phyloP scores from a whole-genome alignment of 2,329 filamentous ascomycete genomes.

The Coleophoma cylindrospora region DNA sequence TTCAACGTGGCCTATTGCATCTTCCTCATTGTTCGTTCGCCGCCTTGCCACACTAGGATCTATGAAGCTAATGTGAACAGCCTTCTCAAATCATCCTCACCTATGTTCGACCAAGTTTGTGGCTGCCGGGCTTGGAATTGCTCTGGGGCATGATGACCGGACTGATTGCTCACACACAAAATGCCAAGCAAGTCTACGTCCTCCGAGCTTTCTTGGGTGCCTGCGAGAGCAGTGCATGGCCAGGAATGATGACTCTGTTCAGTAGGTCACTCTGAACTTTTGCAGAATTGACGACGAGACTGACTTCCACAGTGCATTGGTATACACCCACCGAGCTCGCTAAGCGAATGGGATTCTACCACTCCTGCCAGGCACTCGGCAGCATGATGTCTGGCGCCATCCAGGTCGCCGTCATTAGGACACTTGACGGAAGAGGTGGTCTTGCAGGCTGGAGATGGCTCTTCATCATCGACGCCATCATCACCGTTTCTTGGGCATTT shows the following conservation, averaged over 20 bases:
- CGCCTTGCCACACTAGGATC: no score
- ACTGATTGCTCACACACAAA: not conserved
- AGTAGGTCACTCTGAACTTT: slow-evolving; percentile 18
- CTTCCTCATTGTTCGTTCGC: slow-evolving; percentile 24
- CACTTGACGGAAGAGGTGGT: slow-evolving; percentile 14
- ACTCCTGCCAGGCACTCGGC: slow-evolving; percentile 11
- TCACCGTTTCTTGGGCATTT: slow-evolving; percentile 23
- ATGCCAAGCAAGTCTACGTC: slow-evolving; percentile 7
- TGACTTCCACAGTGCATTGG: slow-evolving; percentile 23
- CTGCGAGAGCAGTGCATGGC: slow-evolving; percentile 27
- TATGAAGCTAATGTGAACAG: no score
- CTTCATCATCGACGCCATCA: slow-evolving; percentile 36
- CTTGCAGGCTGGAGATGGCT: slow-evolving; percentile 32
- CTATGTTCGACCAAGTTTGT: slow-evolving; percentile 25
- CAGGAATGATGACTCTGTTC: slow-evolving; percentile 37
- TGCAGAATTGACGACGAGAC: not conserved
- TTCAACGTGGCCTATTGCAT: slow-evolving; percentile 33
- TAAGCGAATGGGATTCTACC: slow-evolving; percentile 12
- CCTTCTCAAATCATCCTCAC: slow-evolving; percentile 34
- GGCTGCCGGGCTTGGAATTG: slow-evolving; percentile 20
- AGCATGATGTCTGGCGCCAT: slow-evolving; percentile 14
- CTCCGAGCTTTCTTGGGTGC: slow-evolving; percentile 21
- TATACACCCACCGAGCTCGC: slow-evolving; percentile 24
- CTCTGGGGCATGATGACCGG: slow-evolving; percentile 4
- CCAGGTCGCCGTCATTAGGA: slow-evolving; percentile 23